Base-by-base conservation (phyloP, 495 filamentous ascomycete genomes). In the Xylaria grammica region DNA sequence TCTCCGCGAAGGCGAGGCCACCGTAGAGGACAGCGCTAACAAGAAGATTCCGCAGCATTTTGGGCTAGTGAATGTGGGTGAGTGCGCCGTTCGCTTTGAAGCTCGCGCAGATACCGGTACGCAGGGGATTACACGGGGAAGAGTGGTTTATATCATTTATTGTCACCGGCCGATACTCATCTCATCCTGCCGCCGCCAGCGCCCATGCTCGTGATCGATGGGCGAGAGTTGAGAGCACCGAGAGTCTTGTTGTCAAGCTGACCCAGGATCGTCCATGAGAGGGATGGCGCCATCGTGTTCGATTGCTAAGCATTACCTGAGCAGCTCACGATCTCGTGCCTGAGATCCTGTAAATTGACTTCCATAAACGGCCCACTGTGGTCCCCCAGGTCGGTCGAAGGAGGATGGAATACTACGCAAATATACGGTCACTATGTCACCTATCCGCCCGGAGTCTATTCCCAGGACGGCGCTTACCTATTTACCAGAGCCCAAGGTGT, bases 301-400 rank as follows among this genome's bases (percentile, higher is more conserved):
- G n/a, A 57, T 57, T 57, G 29, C 17, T 57, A 57, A 57, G 24
- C 54, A 57, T 57, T 45, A 45, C 13, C 15, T 57, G 38, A 57
- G 54, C 38, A 42, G 34, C 34, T 26, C 20, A 27, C 11, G 30
- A n/a, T 34, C 8, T 8, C 7, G 5, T 48, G 48, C 17, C 24
- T 54, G n/a, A 0, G 20, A 36, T 22, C 6, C 20, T 24, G 19
- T 55, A 40, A 38, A 38, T 40, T 24, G 27, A 32, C 34, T 55
- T 1, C 52, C 30, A 8, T 40, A 15, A 55, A 55, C 4, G 17
- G 1, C 29, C 15, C 13, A 17, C 26, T 5, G 1, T 36, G 19
- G 50, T 27, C 27, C 22, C 27, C 20, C 13, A 38, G 13, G 24
- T 20, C 40, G 19, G 24, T 19, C 29, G 19, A 54, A 36, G 19